Evolutionary conservation across 139 green algal species (phyloP).

Genomic region (Tetradesmus obliquus): DNA sequence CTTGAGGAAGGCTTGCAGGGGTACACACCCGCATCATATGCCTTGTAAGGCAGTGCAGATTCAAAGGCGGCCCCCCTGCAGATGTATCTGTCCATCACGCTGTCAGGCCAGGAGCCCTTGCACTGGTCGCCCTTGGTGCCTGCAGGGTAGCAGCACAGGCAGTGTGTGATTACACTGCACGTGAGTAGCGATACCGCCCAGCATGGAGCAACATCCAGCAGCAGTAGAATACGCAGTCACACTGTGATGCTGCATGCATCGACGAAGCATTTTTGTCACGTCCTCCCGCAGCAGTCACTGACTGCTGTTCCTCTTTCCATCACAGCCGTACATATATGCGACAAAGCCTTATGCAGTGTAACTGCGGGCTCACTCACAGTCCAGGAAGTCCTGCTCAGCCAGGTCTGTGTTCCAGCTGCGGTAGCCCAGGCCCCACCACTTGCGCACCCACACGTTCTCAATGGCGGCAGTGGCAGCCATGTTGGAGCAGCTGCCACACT

Average conservation of each 20-base stretch:
- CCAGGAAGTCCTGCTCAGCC: neutral
- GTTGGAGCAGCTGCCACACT: neutral
- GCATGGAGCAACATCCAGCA: neutral
- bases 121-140: neutral
- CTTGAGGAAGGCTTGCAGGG: neutral
- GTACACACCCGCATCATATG: neutral
- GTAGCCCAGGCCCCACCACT: neutral
- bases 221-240: neutral
- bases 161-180: neutral
- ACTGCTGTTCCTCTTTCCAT: too few species aligned
- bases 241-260: too few species aligned
- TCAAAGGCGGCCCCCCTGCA: neutral
- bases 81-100: neutral
- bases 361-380: neutral
- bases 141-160: neutral
- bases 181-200: neutral
- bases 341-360: too few species aligned
- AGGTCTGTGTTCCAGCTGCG: neutral
- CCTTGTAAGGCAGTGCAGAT: neutral
- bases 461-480: neutral
- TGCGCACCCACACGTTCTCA: neutral
- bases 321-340: too few species aligned
- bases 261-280: too few species aligned
- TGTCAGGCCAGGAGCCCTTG: neutral
- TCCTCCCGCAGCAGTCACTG: too few species aligned